Evolutionary conservation across 805 yeast genomes (phyloP).

Genomic region (Candida easanensis): DNA sequence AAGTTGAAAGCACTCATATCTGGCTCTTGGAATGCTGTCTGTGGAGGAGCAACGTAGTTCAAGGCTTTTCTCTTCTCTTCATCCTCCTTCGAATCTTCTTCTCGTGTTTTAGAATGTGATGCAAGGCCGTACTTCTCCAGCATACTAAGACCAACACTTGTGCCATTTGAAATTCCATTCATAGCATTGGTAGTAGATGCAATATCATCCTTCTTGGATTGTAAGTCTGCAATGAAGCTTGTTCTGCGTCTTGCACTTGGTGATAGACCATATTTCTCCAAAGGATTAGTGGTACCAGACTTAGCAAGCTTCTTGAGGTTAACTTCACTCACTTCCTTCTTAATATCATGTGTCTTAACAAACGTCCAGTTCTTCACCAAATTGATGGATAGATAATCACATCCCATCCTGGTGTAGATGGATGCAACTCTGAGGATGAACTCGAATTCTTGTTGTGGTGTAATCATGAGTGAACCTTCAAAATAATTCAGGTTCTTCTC

Average conservation of each 20-base stretch:
- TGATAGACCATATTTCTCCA: conserved; percentile 27
- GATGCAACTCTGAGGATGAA: conserved; percentile 61
- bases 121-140: conserved; percentile 30
- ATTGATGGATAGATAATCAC: conserved; percentile 71
- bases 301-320: conserved; percentile 8
- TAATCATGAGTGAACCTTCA: conserved; percentile 42
- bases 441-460: conserved; percentile 50
- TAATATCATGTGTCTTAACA: conserved; percentile 22
- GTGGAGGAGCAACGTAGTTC: conserved; percentile 39
- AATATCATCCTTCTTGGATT: conserved; percentile 2
- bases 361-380: conserved; percentile 71
- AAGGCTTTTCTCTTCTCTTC: conserved; percentile 8
- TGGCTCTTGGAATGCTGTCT: conserved; percentile 61
- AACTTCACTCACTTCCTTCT: conserved; percentile 14
- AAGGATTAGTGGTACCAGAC: conserved; percentile 9
- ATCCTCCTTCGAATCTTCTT: conserved; percentile 14
- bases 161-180: background rate
- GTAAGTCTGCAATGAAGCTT: conserved; percentile 12
- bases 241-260: conserved; percentile 25
- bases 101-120: conserved; percentile 15
- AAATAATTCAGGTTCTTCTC: conserved; percentile 47
- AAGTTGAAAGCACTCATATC: conserved; percentile 74
- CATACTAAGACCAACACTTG: conserved; percentile 19
- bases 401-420: conserved; percentile 85
- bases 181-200: background rate